Base-by-base conservation (phyloP, 2,329 filamentous ascomycete genomes). In the Nemania bipapillata region DNA sequence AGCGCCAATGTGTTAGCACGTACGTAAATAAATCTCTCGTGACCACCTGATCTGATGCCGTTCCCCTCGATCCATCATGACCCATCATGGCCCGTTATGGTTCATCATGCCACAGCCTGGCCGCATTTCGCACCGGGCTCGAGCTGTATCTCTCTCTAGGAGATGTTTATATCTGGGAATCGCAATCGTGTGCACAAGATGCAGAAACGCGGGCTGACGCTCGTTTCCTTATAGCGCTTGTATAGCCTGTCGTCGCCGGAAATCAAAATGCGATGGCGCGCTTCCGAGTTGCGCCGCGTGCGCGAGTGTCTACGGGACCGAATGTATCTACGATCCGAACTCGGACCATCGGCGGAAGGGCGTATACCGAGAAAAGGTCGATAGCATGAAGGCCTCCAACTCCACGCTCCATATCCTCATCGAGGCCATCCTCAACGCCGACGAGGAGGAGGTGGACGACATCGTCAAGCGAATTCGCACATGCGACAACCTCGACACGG, bases 261-360 rank as follows among this genome's bases (percentile, higher is more conserved):
- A 95, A 77, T 92, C 90, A 55, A 95, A 94, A 86, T 98, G 95
- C 80, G 95, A 98, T 80, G 95, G 95, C 68, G 94, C 94, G 64
- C 85, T 92, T 4, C 95, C 95, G 5, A 94, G 92, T 75, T 98
- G 96, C 79, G 95, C 95, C 7, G 95, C 96, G n/a, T 99, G 96
- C 81, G 90, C 92, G 70, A 97, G 94, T 74, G 95, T 98, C 63
- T 98, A 99, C 78, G 88, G 89, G 69, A 96, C 92, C 69, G 89
- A 92, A 82, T 97, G 96, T 79, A 86, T 97, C 72, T 98, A 98
- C 84, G 95, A 98, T 78, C 95, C 94, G 3, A 96, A 94, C 78
- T 97, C 94, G 66, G 96, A 99, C 79, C 94, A 97, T 79, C 91
- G 96, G 57, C 91, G 96, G 58, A 98, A 98, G 80, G 96, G 96